Evolutionary conservation across 2,329 filamentous ascomycete species (phyloP), one percentile per base, ranked within the genome.

Genomic region (Fusarium virguliforme): DNA sequence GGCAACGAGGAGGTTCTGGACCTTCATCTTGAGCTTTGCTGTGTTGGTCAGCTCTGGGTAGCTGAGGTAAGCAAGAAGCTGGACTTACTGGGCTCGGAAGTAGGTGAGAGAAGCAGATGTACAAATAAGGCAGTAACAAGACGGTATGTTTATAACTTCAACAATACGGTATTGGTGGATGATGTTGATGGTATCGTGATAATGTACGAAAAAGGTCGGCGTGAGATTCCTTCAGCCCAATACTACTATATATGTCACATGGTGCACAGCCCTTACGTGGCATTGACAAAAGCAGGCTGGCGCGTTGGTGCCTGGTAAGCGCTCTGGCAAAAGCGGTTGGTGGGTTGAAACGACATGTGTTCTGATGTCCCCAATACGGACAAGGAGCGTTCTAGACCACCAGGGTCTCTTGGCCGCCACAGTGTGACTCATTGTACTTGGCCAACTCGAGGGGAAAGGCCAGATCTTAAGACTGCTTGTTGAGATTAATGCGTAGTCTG

Each of bases 181-280:
- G 15, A 3, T 30, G 7, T 10, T 5, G 4, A 30, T n/a, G 43
- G 26, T 48, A 28, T 12, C 8, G 13, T 28, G 26, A 48, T 48
- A n/a, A 48, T 18, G 8, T 8, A 22, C 4, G 26, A 48, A 30
- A 9, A 15, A 18, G 26, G 15, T 26, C n/a, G 43, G 10, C 26
- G 15, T 2, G 24, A 28, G 24, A 28, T 26, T 48, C n/a, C 9
- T n/a, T 48, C 43, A 48, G 22, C 22, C 22, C 22, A 24, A 24
- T 24, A 24, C 22, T 6, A 30, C 26, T 48, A 48, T 48, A 48
- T 30, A 48, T 48, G 43, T 48, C 43, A 48, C 43, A 48, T 48
- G 43, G 43, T 4, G 8, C 26, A 48, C 43, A 48, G 8, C 15
- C 4, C 43, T 13, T 30, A 48, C 43, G 43, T 48, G 43, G 43